Evolutionary conservation across 345 rosid species (phyloP).

Genomic region (Populus davidiana): DNA sequence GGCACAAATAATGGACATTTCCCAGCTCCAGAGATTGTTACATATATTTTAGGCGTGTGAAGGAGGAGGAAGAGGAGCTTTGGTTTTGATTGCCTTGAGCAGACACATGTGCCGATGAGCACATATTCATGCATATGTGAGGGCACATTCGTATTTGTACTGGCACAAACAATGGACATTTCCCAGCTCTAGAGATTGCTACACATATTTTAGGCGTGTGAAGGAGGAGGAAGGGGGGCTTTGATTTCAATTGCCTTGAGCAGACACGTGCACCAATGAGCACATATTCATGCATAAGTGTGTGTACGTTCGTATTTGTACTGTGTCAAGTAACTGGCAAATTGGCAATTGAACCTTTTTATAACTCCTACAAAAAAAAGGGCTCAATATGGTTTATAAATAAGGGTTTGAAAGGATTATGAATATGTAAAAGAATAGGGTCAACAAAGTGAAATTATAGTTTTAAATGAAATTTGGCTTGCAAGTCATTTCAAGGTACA

Average conservation of each 20-base stretch:
- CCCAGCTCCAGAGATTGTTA: not conserved
- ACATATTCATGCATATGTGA: not conserved
- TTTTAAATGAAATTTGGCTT: not conserved
- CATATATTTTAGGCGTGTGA: no score
- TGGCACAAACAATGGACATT: not conserved
- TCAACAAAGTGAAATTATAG: not conserved
- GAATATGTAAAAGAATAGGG: not conserved
- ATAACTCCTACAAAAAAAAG: not conserved
- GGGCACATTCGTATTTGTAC: not conserved
- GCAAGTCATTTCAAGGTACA: not conserved
- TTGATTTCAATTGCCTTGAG: not conserved
- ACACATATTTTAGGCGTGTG: not conserved
- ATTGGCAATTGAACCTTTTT: not conserved
- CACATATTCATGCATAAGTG: not conserved
- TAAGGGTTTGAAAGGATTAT: not conserved
- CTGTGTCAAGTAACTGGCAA: not conserved
- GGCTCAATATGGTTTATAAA: not conserved
- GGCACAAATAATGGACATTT: not conserved
- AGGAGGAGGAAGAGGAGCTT: no score
- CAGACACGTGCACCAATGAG: not conserved
- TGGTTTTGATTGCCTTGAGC: not conserved
- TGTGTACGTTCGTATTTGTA: not conserved
- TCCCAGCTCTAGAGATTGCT: not conserved
- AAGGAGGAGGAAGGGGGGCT: no score
- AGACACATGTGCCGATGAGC: not conserved